Evolutionary conservation across 768 basidiomycete species (phyloP), one percentile per base, ranked within the genome.

Genomic region (Pleurotus giganteus): DNA sequence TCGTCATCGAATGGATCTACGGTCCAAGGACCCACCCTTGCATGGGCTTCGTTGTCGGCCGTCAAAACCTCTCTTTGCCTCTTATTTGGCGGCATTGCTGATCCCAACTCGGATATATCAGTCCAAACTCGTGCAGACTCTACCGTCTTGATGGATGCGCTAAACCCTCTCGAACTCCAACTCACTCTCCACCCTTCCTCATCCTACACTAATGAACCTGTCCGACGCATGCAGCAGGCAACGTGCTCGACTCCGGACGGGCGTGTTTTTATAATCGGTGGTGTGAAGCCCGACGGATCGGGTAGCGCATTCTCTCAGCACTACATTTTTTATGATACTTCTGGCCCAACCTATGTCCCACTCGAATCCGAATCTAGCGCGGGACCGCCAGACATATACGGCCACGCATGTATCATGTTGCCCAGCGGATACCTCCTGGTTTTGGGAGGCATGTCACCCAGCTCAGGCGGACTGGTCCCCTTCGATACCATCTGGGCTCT

Each of bases 231-330:
- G n/a, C 82, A 85, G 61, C 91, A 94, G 63, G 78, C 88, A 6
- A 69, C 88, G 4, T 75, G 80, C 6, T 75, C 80, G 9, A 56
- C 74, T 0, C 58, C 63, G 4, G 69, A 71, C 5, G 85, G 84
- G 4, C 70, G 73, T 42, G 74, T 91, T 9, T 91, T 79, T 70
- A 76, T 95, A 31, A 77, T 88, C 43, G 94, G 94, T 2, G 94
- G 94, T 6, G 80, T 88, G 69, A 85, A 79, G 61, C 83, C 83
- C n/a, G 94, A 96, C 66, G 90, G 83, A 11, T 94, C 92, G 7
- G 76, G 76, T 1, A 72, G 69, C 46, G 80, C 74, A 0, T 85
- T 88, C 63, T 72, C 78, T 4, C 83, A 88, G 43, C 79, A 87
- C 53, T 91, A 83, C 60, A 65, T 78, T 19, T 92, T 90, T 69